Base-by-base conservation (phyloP, 1,139 yeast genomes). In the Suhomyces panamericanus region DNA sequence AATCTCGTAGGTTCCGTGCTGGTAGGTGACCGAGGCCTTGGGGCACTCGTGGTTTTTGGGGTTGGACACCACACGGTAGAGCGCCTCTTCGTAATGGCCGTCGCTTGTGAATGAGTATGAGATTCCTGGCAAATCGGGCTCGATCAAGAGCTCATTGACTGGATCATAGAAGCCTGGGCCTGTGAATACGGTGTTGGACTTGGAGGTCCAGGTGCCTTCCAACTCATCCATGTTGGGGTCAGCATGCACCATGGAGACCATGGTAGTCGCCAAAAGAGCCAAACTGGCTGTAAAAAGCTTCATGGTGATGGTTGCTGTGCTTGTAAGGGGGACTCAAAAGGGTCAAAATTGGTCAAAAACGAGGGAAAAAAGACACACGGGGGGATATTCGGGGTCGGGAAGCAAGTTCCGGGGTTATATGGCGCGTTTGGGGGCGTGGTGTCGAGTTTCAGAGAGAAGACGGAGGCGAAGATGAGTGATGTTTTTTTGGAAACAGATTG, bases 141-240 rank as follows among this genome's bases (percentile, higher is more conserved):
- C 99, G 54, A 90, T 87, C 49, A 93, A 73, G 26, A 91, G 78
- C 65, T 93, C 99, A 61, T 90, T 96, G 20, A 90, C 87, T 1
- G 99, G 99, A 63, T 93, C 98, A 62, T 82, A 93, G 60, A 93
- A 93, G 4, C 93, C 96, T 0, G 99, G 96, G 0, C 99, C 99
- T 0, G 99, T 93, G 70, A 93, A 85, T 9, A 95, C 99, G 7
- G 96, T 83, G 63, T 87, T 88, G 16, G 97, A 85, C 64, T 93
- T 93, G 14, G 97, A 85, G 1, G 91, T 67, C 99, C 99, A 93
- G 0, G 99, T 93, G n/a, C 99, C 99, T 38, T 70, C 83, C 42
- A 84, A 64, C 45, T 74, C 78, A 13, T 50, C 54, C 69, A 61
- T 69, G 42, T 35, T 50, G 40, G 56, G 57, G 37, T 54, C 56